Base-by-base conservation (phyloP, 2,329 filamentous ascomycete species). In the Pseudogymnoascus sp. region DNA sequence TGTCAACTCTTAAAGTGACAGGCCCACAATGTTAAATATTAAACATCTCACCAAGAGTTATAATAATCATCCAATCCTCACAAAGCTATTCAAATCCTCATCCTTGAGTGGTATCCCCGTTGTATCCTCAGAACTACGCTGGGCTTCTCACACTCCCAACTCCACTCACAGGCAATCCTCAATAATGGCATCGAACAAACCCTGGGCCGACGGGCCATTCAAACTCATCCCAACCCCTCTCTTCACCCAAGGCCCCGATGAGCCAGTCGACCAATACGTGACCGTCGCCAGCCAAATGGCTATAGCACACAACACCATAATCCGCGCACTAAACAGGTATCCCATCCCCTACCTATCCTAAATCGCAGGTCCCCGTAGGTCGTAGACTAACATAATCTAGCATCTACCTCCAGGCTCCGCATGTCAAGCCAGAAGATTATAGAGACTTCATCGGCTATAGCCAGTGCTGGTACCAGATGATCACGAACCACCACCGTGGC, bases 211-310 rank as follows among this genome's bases (percentile, higher is more conserved):
- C 8, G 31, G 40, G 8, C 64, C 66, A 13, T 68, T 67, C 62
- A 66, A 67, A 35, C 26, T 68, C n/a, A 67, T 68, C 38, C 65
- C 65, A 59, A 67, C 66, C 11, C 67, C 65, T 2, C 50, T 62
- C 36, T 64, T 67, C 59, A 61, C 66, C 33, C 65, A 66, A 15
- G 50, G 28, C 5, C n/a, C 17, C 7, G 28, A 33, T 8, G 19
- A 57, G n/a, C n/a, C 28, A 57, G 50, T 21, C 28, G 50, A 57
- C 50, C 17, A 57, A 57, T 68, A 64, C 31, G 40, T 66, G 2
- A 63, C 63, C 42, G 63, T 60, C 15, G 65, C 66, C 3, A 65
- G 64, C 23, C 42, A 65, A 15, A 33, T 61, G 50, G 62, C 44
- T n/a, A 10, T 61, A n/a, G 33, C 33, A 4, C 62, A 63, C 17